Evolutionary conservation across 129 eudicot species (phyloP).

Genomic region (Lactuca sativa): DNA sequence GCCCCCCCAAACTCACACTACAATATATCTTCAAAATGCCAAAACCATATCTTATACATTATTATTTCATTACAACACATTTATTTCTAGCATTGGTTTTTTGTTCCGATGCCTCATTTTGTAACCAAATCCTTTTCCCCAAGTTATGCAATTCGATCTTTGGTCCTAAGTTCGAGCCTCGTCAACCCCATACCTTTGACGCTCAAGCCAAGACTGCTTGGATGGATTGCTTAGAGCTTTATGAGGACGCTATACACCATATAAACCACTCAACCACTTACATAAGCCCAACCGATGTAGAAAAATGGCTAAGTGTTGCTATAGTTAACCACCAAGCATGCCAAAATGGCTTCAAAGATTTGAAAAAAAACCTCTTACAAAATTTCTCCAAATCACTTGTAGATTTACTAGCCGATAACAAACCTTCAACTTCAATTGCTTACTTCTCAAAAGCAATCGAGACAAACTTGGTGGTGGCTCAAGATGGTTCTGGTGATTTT

Average conservation of each 20-base stretch:
- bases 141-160: slow-evolving; percentile 35
- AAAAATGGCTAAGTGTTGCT: slow-evolving; percentile 49
- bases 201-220: slow-evolving; percentile 36
- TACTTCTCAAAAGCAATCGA: slow-evolving; percentile 21
- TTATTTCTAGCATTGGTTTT: not conserved
- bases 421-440: not conserved
- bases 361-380: not conserved
- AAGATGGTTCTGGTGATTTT: slow-evolving; percentile 64
- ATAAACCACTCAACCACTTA: slow-evolving; percentile 28
- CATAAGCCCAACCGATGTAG: slow-evolving; percentile 20
- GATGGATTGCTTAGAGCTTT: slow-evolving; percentile 57
- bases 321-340: slow-evolving; percentile 51
- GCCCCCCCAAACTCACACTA: not conserved
- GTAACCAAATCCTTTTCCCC: slow-evolving; percentile 38
- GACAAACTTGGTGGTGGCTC: slow-evolving; percentile 57
- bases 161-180: slow-evolving; percentile 16
- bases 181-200: slow-evolving; percentile 31
- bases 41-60: not conserved
- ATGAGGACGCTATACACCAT: slow-evolving; percentile 37
- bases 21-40: slow-evolving; percentile 19
- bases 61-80: slow-evolving; percentile 14
- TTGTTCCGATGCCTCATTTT: slow-evolving; percentile 22
- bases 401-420: slow-evolving; percentile 40
- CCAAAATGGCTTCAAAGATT: slow-evolving; percentile 38
- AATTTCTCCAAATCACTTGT: slow-evolving; percentile 31